phyloP scores from a whole-genome alignment of 768 basidiomycete genomes.

The Serendipita sp. region DNA sequence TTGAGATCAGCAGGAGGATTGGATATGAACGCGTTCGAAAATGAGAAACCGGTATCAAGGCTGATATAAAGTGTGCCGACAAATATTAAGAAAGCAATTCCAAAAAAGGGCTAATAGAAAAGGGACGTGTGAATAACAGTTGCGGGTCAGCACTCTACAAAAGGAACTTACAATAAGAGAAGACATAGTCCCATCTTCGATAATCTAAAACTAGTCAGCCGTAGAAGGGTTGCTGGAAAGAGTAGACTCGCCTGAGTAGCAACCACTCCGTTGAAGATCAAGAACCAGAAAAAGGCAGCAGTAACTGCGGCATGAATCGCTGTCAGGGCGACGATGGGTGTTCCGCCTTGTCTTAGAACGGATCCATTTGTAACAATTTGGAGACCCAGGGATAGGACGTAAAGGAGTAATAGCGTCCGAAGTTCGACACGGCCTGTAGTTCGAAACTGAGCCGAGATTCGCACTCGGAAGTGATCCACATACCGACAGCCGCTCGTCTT shows the following conservation, averaged over 20 bases:
- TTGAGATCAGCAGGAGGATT: slow-evolving; percentile 38
- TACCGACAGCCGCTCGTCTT: background rate
- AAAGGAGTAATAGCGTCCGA: slow-evolving; percentile 44
- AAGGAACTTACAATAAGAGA: slow-evolving; percentile 40
- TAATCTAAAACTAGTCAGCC: slow-evolving; percentile 58
- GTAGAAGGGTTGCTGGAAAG: slow-evolving; percentile 2
- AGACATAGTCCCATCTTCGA: slow-evolving; percentile 76
- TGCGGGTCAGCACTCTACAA: background rate
- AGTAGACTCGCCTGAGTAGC: slow-evolving; percentile 19
- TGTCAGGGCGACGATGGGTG: slow-evolving; percentile 47
- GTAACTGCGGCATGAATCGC: slow-evolving; percentile 70
- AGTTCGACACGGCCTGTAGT: slow-evolving; percentile 51
- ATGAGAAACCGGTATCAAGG: slow-evolving; percentile 59
- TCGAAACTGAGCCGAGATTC: background rate
- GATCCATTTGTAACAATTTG: slow-evolving; percentile 72
- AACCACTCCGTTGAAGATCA: slow-evolving; percentile 20
- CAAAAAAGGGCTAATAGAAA: slow-evolving; percentile 39
- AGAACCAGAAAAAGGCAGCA: slow-evolving; percentile 61
- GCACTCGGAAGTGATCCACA: background rate
- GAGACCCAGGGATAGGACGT: slow-evolving; percentile 56
- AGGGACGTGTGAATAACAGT: background rate
- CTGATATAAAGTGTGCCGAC: slow-evolving; percentile 66
- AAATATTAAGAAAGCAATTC: slow-evolving; percentile 44
- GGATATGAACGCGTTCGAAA: slow-evolving; percentile 31
- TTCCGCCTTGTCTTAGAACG: slow-evolving; percentile 61